Evolutionary conservation across 2,329 filamentous ascomycete species (phyloP).

Genomic region (Aspergillus fumigatus): DNA sequence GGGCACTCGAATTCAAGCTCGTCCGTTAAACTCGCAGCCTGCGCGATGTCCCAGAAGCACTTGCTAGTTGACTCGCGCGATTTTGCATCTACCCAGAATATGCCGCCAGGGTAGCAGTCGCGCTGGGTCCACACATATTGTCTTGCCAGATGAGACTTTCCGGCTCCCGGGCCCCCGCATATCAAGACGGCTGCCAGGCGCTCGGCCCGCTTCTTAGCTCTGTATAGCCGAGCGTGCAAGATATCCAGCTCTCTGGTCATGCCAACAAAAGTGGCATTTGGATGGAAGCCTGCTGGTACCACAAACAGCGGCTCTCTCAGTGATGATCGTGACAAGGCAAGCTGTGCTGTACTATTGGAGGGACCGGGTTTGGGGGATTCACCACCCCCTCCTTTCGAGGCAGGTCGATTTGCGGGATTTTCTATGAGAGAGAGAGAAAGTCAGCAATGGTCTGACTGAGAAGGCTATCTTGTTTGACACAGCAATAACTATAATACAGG

Average conservation of each 20-base stretch:
- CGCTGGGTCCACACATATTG: constrained; percentile 62
- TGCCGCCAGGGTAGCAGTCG: constrained; percentile 58
- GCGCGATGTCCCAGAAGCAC: constrained; percentile 63
- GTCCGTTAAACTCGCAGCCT: constrained; percentile 50
- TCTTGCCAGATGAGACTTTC: constrained; percentile 65
- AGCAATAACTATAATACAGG: constrained; percentile 13
- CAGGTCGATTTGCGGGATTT: constrained; percentile 18
- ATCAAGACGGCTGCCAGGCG: constrained; percentile 62
- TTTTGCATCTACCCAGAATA: constrained; percentile 67
- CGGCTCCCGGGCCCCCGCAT: constrained; percentile 60
- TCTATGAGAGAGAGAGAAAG: constrained; percentile 29
- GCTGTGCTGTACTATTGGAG: constrained; percentile 17
- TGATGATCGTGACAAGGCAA: constrained; percentile 19
- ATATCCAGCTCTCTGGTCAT: constrained; percentile 55
- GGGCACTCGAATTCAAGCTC: constrained; percentile 36
- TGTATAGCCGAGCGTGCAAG: constrained; percentile 57
- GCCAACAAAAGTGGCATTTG: constrained; percentile 60
- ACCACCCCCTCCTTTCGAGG: constrained; percentile 18
- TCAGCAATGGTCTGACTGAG: constrained; percentile 31
- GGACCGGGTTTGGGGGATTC: constrained; percentile 22
- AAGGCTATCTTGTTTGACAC: constrained; percentile 8
- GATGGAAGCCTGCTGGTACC: constrained; percentile 55
- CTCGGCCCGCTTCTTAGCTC: constrained; percentile 52
- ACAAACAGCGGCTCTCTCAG: constrained; percentile 35
- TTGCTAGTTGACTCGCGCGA: constrained; percentile 55